Conservation (phyloP, 495 filamentous ascomycete genomes). For the Immersiella caudata region DNA sequence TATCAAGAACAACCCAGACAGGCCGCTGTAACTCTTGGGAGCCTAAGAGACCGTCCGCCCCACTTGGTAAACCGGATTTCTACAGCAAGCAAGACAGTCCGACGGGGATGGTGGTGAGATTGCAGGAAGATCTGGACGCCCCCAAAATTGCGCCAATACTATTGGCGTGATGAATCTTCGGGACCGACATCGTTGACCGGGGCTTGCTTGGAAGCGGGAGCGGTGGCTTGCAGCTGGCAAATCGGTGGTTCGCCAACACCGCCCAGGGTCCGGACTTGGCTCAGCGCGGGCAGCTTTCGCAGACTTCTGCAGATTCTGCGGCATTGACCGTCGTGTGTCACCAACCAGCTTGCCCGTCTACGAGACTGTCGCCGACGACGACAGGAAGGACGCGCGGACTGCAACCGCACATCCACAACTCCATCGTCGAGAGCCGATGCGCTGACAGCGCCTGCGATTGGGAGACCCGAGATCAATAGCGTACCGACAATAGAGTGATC, state of each 20-base stretch:
- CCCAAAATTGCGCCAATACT: background rate
- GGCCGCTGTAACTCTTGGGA: background rate
- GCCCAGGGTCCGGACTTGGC: background rate
- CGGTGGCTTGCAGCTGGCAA: background rate
- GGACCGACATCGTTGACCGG: background rate
- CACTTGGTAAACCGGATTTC: background rate
- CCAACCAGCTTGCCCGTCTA: background rate
- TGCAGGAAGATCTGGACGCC: background rate
- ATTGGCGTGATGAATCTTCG: background rate
- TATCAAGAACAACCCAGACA: background rate
- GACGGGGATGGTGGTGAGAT: background rate
- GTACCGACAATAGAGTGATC: no score
- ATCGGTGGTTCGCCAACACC: background rate
- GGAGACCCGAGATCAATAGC: no score
- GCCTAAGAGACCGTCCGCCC: background rate
- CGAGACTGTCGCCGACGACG: background rate
- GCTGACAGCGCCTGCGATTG: no score
- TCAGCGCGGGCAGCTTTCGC: background rate
- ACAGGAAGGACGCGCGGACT: background rate
- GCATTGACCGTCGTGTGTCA: background rate
- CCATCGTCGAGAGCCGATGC: background rate
- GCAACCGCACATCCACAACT: background rate
- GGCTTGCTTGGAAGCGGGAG: background rate
- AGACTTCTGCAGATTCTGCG: background rate
- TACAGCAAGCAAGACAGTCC: background rate